Conservation (phyloP, 768 basidiomycete genomes). For the Amanita rubescens region DNA sequence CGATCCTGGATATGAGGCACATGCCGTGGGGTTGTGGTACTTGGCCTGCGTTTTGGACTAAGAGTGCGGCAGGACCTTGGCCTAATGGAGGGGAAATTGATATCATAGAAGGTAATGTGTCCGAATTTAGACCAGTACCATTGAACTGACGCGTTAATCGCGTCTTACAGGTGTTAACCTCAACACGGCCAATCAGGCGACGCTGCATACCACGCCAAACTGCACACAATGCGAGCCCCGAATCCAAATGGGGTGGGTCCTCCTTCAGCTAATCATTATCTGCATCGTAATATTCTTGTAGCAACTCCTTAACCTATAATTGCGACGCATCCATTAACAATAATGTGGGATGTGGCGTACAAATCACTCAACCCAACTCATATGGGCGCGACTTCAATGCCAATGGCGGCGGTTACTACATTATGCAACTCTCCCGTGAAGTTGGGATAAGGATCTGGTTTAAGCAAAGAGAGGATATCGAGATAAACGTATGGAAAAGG, state of each 20-base stretch:
- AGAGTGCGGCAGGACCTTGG: slow-evolving; percentile 46
- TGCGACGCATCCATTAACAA: slow-evolving; percentile 44
- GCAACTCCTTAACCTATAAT: slow-evolving; percentile 31
- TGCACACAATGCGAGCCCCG: slow-evolving; percentile 39
- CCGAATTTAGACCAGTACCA: too few relatives aligned
- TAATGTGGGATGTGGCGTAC: slow-evolving; percentile 59
- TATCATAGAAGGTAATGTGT: slow-evolving; percentile 44
- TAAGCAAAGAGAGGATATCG: slow-evolving; percentile 39
- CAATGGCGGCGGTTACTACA: slow-evolving; percentile 55
- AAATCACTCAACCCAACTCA: slow-evolving; percentile 29
- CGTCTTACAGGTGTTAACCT: slow-evolving; percentile 39
- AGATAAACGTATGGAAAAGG: slow-evolving; percentile 24
- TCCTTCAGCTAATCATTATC: background rate
- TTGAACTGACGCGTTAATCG: background rate
- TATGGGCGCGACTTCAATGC: slow-evolving; percentile 44
- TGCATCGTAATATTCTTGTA: slow-evolving; percentile 13
- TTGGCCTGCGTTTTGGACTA: slow-evolving; percentile 63
- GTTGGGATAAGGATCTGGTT: slow-evolving; percentile 56
- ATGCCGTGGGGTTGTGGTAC: slow-evolving; percentile 55
- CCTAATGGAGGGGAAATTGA: slow-evolving; percentile 56
- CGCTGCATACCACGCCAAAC: slow-evolving; percentile 45
- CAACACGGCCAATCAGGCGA: slow-evolving; percentile 36
- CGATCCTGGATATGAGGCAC: slow-evolving; percentile 46
- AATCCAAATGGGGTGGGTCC: slow-evolving; percentile 39
- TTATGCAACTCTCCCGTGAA: slow-evolving; percentile 31